Evolutionary conservation across 495 filamentous ascomycete species (phyloP).

Genomic region (Halenospora varia): DNA sequence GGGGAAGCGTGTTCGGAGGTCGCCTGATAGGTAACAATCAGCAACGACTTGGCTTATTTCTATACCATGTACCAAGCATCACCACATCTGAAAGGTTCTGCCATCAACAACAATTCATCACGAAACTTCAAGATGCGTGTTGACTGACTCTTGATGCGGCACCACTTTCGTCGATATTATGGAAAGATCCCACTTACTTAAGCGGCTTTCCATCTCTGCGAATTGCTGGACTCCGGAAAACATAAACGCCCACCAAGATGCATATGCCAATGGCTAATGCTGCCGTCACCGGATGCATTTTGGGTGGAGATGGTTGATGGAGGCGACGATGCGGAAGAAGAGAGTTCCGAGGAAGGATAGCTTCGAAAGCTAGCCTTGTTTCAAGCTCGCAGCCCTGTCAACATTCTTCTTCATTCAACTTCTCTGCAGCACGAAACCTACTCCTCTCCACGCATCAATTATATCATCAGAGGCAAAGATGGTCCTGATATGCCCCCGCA

Average conservation of each 20-base stretch:
- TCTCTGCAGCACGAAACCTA: constrained; percentile 2
- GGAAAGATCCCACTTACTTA: constrained; percentile 20
- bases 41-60: neutral
- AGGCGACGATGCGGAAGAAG: neutral
- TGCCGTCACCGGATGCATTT: constrained; percentile 14
- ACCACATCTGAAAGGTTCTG: neutral
- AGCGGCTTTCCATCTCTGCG: constrained; percentile 31
- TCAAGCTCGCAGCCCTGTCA: neutral
- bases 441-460: no score
- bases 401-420: constrained; percentile 1
- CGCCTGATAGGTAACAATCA: constrained; percentile 21
- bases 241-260: constrained; percentile 9
- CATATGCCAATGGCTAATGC: constrained; percentile 1
- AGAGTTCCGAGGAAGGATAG: neutral
- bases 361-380: neutral
- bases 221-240: constrained; percentile 28
- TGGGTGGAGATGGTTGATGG: neutral
- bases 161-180: neutral
- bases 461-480: no score
- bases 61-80: no score
- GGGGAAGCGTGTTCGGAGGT: constrained; percentile 51
- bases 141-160: neutral
- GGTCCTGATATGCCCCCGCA: constrained; percentile 44
- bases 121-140: neutral
- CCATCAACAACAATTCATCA: neutral